Evolutionary conservation across 495 filamentous ascomycete species (phyloP), one percentile per base, ranked within the genome.

Genomic region (Halenospora varia): DNA sequence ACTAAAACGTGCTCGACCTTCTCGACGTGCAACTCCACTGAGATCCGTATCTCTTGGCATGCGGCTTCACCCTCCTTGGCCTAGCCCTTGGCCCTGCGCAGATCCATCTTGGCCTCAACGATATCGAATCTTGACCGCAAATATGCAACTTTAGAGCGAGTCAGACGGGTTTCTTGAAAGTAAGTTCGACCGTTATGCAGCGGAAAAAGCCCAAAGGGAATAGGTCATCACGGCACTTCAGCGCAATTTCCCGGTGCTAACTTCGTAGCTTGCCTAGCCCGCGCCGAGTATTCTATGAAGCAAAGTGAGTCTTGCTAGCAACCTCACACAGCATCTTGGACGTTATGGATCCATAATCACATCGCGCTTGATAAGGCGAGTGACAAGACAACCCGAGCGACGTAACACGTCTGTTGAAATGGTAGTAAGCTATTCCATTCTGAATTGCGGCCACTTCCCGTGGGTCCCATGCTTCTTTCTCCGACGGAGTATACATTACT

Each of bases 51-150:
- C 10, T 40, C 53, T 61, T 55, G 50, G 55, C 60, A 53, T 15
- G 35, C 22, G 44, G 49, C 44, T 39, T 57, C 47, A 39, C 51
- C 48, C 55, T 62, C 26, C 48, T 25, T 59, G 40, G 50, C 44
- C 49, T 44, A 29, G 50, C 54, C 20, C 48, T 25, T 59, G 40
- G 50, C 44, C 49, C 29, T 57, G 25, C 35, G 48, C 48, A 29
- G 51, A 62, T 57, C 45, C 50, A 46, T 49, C 60, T 57, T 50
- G 54, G 54, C 54, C 19, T 39, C 42, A 47, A 51, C 25, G 19
- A 25, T 15, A 29, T 15, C 25, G 25, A 35, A 26, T 53, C 50
- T 53, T 6, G n/a, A 20, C 24, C 41, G 15, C 23, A 54, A 19
- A 6, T 39, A 47, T 49, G 47, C 35, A 56, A 45, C 35, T n/a